Evolutionary conservation across 306 rosid species (phyloP), one percentile per base, ranked within the genome.

Genomic region (Glycine latifolia): DNA sequence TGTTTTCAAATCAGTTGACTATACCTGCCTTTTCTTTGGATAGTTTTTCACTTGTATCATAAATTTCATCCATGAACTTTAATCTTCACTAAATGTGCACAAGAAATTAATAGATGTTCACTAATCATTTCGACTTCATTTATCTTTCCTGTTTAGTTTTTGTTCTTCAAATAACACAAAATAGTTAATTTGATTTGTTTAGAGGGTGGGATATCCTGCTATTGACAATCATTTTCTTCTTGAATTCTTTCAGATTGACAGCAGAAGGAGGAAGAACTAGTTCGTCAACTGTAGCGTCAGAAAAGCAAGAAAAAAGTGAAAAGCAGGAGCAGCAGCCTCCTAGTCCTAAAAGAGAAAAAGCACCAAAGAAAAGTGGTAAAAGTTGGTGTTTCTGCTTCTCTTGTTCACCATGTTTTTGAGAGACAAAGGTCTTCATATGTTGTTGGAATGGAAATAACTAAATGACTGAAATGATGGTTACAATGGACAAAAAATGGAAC

Each of bases 201-300:
- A 78, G 53, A 68, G 43, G 69, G 65, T 70, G 53, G 44, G 76
- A 50, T 14, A 48, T 50, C 68, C 67, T 47, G 35, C 11, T 60
- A 52, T 39, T 60, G 43, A 80, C 37, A 26, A 39, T 66, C 4
- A 31, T 44, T 68, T 77, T 62, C 6, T 72, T 11, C 16, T 46
- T 79, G 17, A 46, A 55, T 54, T 71, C 17, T 79, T 56, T 73
- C 84, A 90, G 94, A 66, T 88, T 88, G 78, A 61, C 81, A 6
- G 16, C 63, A n/a, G 87, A 86, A n/a, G 83, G 81, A 74, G 90
- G 63, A 83, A 81, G 80, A 83, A 69, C 7, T 10, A 79, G 84
- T 71, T 61, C 84, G 48, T 53, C 8, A 66, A 70, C 60, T 43
- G 17, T 52, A 61, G 83, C 75, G 7, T 72, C 75, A 43, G 87